Evolutionary conservation across 805 yeast genomes (phyloP).

Genomic region (Lipomyces spencermartinsiae): DNA sequence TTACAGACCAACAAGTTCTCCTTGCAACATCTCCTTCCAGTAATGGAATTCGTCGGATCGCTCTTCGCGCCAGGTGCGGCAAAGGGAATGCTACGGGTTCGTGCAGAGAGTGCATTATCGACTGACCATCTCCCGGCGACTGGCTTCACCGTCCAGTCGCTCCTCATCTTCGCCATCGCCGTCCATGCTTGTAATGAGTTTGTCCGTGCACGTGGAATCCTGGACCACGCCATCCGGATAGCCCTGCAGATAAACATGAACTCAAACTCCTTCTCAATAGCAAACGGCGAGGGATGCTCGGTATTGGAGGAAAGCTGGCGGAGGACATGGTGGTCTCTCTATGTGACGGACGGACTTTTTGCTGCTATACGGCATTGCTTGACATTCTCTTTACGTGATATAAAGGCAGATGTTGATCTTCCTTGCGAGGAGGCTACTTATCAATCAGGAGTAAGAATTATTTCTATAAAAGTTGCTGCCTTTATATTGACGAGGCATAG

Average conservation of each 20-base stretch:
- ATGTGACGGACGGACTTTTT: neutral
- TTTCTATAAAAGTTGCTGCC: neutral
- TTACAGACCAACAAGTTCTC: conserved; percentile 2
- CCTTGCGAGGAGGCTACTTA: conserved; percentile 7
- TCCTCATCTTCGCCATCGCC: conserved; percentile 7
- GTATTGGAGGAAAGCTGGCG: conserved; percentile 4
- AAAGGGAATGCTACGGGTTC: neutral
- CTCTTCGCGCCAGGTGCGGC: conserved; percentile 5
- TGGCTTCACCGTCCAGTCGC: conserved; percentile 3
- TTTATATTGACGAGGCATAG: neutral
- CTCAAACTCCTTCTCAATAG: neutral
- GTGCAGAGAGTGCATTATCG: conserved; percentile 1
- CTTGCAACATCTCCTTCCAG: neutral
- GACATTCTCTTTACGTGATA: neutral
- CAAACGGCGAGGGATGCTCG: conserved; percentile 1
- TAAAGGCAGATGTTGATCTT: neutral
- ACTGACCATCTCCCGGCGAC: neutral
- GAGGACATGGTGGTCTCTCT: conserved; percentile 6
- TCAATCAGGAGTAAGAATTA: conserved; percentile 1
- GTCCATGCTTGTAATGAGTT: conserved; percentile 2
- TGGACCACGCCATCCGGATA: neutral
- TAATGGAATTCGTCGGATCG: conserved; percentile 2
- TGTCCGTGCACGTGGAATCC: conserved; percentile 5
- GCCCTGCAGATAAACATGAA: conserved; percentile 2
- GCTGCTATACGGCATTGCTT: conserved; percentile 2